phyloP scores from a whole-genome alignment of 192 early-diverging fungal species.

The Backusella psychrophila region DNA sequence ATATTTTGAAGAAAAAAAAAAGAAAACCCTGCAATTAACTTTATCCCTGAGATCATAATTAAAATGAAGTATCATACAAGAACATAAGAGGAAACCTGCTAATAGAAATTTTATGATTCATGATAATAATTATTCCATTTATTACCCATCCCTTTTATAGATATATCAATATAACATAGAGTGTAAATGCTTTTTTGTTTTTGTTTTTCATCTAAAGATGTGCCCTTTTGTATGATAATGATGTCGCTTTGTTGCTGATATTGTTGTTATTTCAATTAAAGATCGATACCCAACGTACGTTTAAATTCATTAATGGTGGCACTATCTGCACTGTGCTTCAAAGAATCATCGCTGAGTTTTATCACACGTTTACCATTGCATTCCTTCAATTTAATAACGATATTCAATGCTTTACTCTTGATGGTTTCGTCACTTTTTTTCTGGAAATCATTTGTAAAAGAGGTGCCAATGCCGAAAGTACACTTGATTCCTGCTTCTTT shows the following conservation, averaged over 20 bases:
- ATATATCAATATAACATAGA: not conserved
- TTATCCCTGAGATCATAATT: too few species aligned
- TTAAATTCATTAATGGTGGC: conserved; percentile 50
- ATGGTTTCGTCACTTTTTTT: conserved; percentile 26
- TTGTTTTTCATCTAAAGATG: not conserved
- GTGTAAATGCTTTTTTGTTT: not conserved
- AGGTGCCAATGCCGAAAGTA: conserved; percentile 72
- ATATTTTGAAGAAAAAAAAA: too few species aligned
- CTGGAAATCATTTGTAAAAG: conserved; percentile 71
- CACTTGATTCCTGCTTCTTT: conserved; percentile 46
- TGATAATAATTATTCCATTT: not conserved
- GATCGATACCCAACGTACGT: conserved; percentile 31
- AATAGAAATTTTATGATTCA: too few species aligned
- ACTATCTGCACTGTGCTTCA: conserved; percentile 59
- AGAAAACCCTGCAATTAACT: too few species aligned
- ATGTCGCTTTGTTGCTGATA: not conserved
- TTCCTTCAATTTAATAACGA: conserved; percentile 70
- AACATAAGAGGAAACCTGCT: too few species aligned
- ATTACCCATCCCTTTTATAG: not conserved
- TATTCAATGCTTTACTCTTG: conserved; percentile 58
- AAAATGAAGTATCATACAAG: too few species aligned
- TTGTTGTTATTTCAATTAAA: not conserved
- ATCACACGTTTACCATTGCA: conserved; percentile 58
- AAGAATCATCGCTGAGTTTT: conserved; percentile 68
- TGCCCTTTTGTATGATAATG: not conserved